These are phyloP conservation scores for Osmanthus fragrans DNA, from an alignment of 257 asterid species.

Conservation along the genomic window DNA sequence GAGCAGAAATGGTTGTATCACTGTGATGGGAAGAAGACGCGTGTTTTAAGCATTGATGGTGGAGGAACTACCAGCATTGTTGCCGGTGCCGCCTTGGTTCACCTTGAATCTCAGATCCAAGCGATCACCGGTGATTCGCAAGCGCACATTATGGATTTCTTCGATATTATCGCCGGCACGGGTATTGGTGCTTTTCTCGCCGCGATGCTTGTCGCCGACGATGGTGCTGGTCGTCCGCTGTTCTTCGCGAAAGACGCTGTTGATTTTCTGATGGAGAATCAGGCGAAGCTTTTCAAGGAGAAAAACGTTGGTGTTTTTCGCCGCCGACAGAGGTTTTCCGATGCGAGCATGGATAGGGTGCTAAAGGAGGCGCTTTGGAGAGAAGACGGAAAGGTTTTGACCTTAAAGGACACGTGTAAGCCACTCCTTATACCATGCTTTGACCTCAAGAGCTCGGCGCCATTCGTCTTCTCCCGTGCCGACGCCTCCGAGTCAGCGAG, in stretches of 20 bases:
- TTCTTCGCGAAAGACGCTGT: constrained; percentile 72
- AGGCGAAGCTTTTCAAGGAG: constrained; percentile 41
- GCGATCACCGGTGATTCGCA: constrained; percentile 61
- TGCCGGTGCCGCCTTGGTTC: constrained; percentile 62
- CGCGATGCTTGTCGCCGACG: constrained; percentile 71
- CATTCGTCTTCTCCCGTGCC: constrained; percentile 95
- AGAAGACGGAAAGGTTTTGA: constrained; percentile 57
- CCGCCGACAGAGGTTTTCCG: constrained; percentile 51
- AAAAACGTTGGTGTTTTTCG: constrained; percentile 48
- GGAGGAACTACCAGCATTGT: constrained; percentile 67
- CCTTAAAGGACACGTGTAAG: constrained; percentile 80
- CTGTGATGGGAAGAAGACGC: constrained; percentile 71
- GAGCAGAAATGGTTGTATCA: constrained; percentile 95
- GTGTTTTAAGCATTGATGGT: constrained; percentile 79
- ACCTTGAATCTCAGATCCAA: constrained; percentile 82
- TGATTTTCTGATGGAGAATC: constrained; percentile 48
- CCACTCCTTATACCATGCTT: constrained; percentile 87
- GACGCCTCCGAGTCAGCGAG: constrained; percentile 84
- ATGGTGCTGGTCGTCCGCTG: constrained; percentile 71
- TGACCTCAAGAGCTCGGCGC: constrained; percentile 78
- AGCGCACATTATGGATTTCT: constrained; percentile 69
- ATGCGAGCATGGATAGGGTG: constrained; percentile 60
- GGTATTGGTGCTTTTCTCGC: constrained; percentile 86
- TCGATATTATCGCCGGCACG: constrained; percentile 78
- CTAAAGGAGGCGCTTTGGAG: constrained; percentile 63